A percentile compares a stretch with the other conserved stretches of the same genome.
Conservation (phyloP, 768 basidiomycete species). For the Myochromella boudieri region DNA sequence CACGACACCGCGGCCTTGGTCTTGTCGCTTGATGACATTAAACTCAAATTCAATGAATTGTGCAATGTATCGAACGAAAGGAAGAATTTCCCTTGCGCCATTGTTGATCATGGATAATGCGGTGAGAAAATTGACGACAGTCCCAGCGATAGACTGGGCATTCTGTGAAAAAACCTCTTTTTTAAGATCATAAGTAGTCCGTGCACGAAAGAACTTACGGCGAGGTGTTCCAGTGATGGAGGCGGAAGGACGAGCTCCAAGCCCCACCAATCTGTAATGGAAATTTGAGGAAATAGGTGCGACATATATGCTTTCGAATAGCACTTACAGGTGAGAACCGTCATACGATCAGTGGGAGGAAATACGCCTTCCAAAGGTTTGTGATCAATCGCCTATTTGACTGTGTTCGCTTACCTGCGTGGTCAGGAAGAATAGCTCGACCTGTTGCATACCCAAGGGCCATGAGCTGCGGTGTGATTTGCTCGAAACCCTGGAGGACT, state of each 20-base stretch:
- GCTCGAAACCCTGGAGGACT: constrained; percentile 62
- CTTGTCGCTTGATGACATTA: constrained; percentile 56
- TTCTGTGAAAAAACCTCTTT: constrained; percentile 34
- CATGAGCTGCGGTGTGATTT: constrained; percentile 78
- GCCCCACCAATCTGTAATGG: constrained; percentile 83
- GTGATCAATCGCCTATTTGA: not conserved
- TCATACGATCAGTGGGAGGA: constrained; percentile 77
- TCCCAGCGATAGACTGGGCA: constrained; percentile 57
- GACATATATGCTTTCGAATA: not conserved
- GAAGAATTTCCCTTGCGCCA: constrained; percentile 80
- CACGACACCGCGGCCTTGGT: constrained; percentile 76
- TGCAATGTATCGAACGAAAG: constrained; percentile 81
- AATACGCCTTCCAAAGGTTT: constrained; percentile 44
- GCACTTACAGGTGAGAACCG: constrained; percentile 72
- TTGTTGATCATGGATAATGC: constrained; percentile 67
- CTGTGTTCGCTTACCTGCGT: constrained; percentile 45
- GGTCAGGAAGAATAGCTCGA: constrained; percentile 60
- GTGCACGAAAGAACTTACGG: constrained; percentile 37
- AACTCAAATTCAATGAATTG: constrained; percentile 81
- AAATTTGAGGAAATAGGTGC: not conserved
- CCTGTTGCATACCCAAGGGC: constrained; percentile 78
- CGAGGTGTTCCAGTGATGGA: constrained; percentile 61
- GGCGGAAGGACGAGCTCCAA: constrained; percentile 76
- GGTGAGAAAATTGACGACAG: constrained; percentile 74
- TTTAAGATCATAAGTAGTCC: not conserved